phyloP scores from a whole-genome alignment of 2,329 filamentous ascomycete species.

The Passalora sequoiae region DNA sequence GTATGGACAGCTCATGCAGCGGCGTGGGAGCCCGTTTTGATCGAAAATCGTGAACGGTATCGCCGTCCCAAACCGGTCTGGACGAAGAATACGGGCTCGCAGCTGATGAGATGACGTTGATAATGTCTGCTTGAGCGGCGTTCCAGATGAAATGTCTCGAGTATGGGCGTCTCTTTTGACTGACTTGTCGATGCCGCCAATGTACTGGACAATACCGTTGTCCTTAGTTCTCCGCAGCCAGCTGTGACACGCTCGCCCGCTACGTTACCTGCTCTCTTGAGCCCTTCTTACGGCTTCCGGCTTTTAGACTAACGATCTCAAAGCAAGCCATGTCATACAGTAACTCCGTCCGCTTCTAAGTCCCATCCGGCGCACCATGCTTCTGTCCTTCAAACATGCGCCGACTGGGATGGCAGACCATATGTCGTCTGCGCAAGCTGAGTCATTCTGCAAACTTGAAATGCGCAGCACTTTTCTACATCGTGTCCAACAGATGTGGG shows the following conservation, averaged over 20 bases:
- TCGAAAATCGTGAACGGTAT: slow-evolving; percentile 38
- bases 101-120: slow-evolving; percentile 33
- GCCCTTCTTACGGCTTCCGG: too few relatives aligned
- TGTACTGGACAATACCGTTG: slow-evolving; percentile 22
- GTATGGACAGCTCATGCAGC: slow-evolving; percentile 43
- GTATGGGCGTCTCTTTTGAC: slow-evolving; percentile 41
- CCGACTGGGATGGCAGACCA: too few relatives aligned
- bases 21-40: slow-evolving; percentile 38
- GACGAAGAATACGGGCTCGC: slow-evolving; percentile 39
- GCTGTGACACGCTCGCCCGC: slow-evolving; percentile 15
- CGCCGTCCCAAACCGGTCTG: slow-evolving; percentile 44
- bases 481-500: too few relatives aligned
- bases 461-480: too few relatives aligned
- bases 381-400: too few relatives aligned
- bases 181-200: slow-evolving; percentile 34
- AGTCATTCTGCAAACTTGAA: too few relatives aligned
- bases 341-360: too few relatives aligned
- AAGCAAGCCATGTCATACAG: too few relatives aligned
- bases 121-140: slow-evolving; percentile 39
- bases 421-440: too few relatives aligned
- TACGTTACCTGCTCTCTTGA: slow-evolving; percentile 7
- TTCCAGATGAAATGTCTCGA: slow-evolving; percentile 41
- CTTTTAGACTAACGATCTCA: too few relatives aligned
- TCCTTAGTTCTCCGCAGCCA: too few relatives aligned
- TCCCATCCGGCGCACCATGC: too few relatives aligned